Percentiles rank a stretch among this genome's conserved stretches.
Evolutionary conservation across 2,329 filamentous ascomycete species (phyloP).

Genomic region (Dendrostoma leiphaemia): DNA sequence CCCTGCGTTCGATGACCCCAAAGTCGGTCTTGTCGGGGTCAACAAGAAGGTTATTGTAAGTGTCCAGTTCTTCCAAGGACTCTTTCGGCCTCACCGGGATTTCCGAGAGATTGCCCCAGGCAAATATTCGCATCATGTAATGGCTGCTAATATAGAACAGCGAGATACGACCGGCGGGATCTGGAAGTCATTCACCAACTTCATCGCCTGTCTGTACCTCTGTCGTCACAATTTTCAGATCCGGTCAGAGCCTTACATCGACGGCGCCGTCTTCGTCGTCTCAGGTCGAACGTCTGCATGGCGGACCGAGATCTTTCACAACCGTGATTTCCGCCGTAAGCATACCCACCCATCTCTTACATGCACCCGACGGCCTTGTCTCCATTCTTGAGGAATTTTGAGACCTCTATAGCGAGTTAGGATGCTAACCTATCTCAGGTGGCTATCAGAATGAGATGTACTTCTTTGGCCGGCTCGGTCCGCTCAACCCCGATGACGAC

Average conservation of each 20-base stretch:
- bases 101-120: no score
- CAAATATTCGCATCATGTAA: no score
- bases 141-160: no score
- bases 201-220: slow-evolving; percentile 58
- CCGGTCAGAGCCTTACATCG: slow-evolving; percentile 51
- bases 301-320: slow-evolving; percentile 47
- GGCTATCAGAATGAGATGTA: slow-evolving; percentile 50
- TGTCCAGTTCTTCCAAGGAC: no score
- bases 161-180: slow-evolving; percentile 30
- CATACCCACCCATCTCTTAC: no score
- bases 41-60: slow-evolving; percentile 54
- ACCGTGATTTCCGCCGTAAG: slow-evolving; percentile 39
- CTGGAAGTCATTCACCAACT: slow-evolving; percentile 44
- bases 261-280: slow-evolving; percentile 57
- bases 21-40: slow-evolving; percentile 54
- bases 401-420: no score
- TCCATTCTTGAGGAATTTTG: no score
- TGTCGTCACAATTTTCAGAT: slow-evolving; percentile 63
- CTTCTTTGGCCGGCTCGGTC: slow-evolving; percentile 40
- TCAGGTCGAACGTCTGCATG: slow-evolving; percentile 54
- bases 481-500: slow-evolving; percentile 57
- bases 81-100: no score
- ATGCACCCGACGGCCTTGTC: no score
- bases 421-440: no score
- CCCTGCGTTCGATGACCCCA: slow-evolving; percentile 40